Evolutionary conservation across 768 basidiomycete species (phyloP), one percentile per base, ranked within the genome.

Genomic region (Russula lepida): DNA sequence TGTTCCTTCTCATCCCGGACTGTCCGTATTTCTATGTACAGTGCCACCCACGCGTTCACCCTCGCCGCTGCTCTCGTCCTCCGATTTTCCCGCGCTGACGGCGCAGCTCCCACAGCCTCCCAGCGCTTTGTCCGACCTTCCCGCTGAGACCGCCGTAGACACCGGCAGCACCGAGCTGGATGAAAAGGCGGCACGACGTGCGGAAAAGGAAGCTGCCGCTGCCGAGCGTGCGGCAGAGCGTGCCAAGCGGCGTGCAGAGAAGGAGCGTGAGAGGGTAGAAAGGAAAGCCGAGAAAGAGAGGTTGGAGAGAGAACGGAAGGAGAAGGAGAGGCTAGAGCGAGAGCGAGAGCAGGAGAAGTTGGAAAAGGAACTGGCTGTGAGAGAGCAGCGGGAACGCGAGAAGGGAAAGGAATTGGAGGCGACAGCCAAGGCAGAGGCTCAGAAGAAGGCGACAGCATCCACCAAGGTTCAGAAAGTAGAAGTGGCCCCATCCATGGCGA

Each of bases 81-180:
- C 81, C 69, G 90, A 92, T 72, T 92, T 92, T 71, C 90, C 89
- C 56, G 87, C 88, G 39, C 76, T 92, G 62, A 74, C 79, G 64
- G 76, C 69, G 64, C 74, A 67, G 71, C 62, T 64, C 46, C 70
- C 71, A 65, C 66, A 69, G 58, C 58, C 65, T 61, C 68, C 72
- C 47, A 72, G 72, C 41, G 60, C 72, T 19, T 69, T 73, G 39
- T 63, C 69, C 49, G 68, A 65, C 30, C 64, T 46, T 53, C 59
- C 56, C 64, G 64, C 35, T 66, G 64, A 66, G 53, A 33, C 23
- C 19, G 44, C 46, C n/a, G 23, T 27, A n/a, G 58, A 83, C 60
- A 74, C 75, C 17, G 78, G 52, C 28, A 30, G 52, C 30, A 54
- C 57, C 25, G 43, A 62, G 57, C 41, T 17, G 8, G 81, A 81